A percentile compares a stretch with the other conserved stretches of the same genome.
phyloP scores from a whole-genome alignment of 2,329 filamentous ascomycete species.

The Fusarium citri region DNA sequence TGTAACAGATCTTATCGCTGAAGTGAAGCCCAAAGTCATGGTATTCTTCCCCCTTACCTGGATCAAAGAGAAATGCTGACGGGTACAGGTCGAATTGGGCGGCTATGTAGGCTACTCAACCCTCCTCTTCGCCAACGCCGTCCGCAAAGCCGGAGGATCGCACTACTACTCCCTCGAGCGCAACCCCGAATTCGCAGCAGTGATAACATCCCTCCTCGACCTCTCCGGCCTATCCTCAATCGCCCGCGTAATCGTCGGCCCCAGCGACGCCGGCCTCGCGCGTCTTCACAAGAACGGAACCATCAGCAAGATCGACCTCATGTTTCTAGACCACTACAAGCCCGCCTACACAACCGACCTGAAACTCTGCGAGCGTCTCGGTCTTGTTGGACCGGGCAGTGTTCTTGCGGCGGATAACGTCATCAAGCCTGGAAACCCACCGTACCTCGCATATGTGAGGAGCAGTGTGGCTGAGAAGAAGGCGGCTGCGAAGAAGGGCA shows the following conservation, averaged over 20 bases:
- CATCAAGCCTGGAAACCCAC: slow-evolving; percentile 76
- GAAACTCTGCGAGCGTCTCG: slow-evolving; percentile 79
- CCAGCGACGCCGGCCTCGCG: slow-evolving; percentile 73
- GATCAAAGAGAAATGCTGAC: not conserved
- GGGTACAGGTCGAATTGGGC: slow-evolving; percentile 74
- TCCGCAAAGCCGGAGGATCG: slow-evolving; percentile 71
- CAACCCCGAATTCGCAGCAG: slow-evolving; percentile 78
- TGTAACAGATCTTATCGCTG: slow-evolving; percentile 74
- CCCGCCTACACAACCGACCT: slow-evolving; percentile 79
- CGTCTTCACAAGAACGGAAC: slow-evolving; percentile 66
- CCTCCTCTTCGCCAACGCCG: slow-evolving; percentile 77
- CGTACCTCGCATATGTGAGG: slow-evolving; percentile 77
- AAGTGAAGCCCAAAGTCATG: slow-evolving; percentile 75
- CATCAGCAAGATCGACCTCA: slow-evolving; percentile 72
- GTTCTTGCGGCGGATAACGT: slow-evolving; percentile 77
- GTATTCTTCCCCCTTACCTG: slow-evolving; percentile 47
- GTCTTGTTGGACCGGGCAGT: slow-evolving; percentile 70
- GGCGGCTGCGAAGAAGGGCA: slow-evolving; percentile 53
- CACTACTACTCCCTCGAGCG: slow-evolving; percentile 78
- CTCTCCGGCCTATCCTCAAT: slow-evolving; percentile 78
- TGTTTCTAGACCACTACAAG: slow-evolving; percentile 87
- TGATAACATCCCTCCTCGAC: slow-evolving; percentile 76
- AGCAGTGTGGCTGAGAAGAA: slow-evolving; percentile 71
- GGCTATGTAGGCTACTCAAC: slow-evolving; percentile 87
- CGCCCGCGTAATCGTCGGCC: slow-evolving; percentile 77